Conservation (phyloP, 192 early-diverging fungal species). For the Coemansia sp. region DNA sequence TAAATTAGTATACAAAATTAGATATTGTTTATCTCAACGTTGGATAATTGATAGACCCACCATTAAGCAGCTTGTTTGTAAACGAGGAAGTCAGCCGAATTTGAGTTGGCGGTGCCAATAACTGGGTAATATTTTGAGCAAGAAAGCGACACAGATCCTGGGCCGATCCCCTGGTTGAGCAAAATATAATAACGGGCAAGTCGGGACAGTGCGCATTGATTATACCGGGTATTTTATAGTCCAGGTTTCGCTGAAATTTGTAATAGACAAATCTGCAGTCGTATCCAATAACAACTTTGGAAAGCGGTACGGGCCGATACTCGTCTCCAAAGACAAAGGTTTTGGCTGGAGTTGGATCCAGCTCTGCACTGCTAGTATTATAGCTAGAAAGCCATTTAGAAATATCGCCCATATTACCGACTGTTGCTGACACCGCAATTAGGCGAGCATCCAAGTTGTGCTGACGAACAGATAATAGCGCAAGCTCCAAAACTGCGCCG, state of each 20-base stretch:
- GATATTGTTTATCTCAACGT: neutral
- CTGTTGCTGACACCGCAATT: conserved; percentile 68
- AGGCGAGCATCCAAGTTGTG: conserved; percentile 40
- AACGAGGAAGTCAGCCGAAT: conserved; percentile 18
- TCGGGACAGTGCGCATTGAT: conserved; percentile 39
- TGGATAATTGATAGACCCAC: conserved; percentile 1
- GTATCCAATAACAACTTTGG: conserved; percentile 57
- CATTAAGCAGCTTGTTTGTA: conserved; percentile 37
- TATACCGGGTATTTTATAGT: conserved; percentile 52
- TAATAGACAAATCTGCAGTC: conserved; percentile 47
- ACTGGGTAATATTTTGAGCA: conserved; percentile 14
- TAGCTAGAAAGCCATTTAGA: conserved; percentile 60
- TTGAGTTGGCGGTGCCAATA: conserved; percentile 13
- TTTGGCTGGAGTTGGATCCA: conserved; percentile 16
- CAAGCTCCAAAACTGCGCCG: conserved; percentile 65
- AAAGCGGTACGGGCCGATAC: conserved; percentile 63
- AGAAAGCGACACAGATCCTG: conserved; percentile 40
- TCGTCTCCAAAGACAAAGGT: conserved; percentile 66
- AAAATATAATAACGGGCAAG: conserved; percentile 41
- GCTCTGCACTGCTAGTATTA: neutral
- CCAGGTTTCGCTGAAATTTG: conserved; percentile 59
- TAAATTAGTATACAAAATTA: neutral
- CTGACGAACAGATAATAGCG: conserved; percentile 55
- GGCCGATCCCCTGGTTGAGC: conserved; percentile 49
- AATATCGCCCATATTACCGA: conserved; percentile 69